Evolutionary conservation across 2,329 filamentous ascomycete species (phyloP), one percentile per base, ranked within the genome.

Genomic region (Sclerotinia sclerotiorum): DNA sequence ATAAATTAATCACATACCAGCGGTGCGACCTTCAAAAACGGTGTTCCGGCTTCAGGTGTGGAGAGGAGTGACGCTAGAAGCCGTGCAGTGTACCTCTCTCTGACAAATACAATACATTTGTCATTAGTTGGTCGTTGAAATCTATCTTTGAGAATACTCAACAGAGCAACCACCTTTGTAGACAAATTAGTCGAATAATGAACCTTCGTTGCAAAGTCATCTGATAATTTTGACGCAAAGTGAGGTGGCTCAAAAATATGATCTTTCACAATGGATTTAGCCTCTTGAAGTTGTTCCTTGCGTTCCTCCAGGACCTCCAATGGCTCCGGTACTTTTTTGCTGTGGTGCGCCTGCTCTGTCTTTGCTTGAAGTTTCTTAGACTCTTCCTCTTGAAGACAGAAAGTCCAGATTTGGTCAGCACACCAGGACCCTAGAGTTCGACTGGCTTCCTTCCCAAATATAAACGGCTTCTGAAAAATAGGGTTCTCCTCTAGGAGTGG

Each of bases 101-200:
- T 84, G 0, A 97, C 93, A 78, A 99, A 98, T 0, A 98, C 86
- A 67, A 99, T 97, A 75, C 93, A 97, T 70, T 89, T 88, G 39
- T 84, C 82, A 8, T 87, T 82, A 1, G 82, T 83, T 3, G 82
- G 79, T 2, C 82, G 78, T 44, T 84, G 80, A 74, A 93, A 97
- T 62, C 89, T 84, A 10, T 86, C 78, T 3, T 79, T 76, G 0
- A 98, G 81, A 67, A 88, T 86, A 2, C 81, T 76, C 29, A 87
- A 77, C 0, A 98, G 84, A 6, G 83, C 74, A 5, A 84, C 78
- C 0, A 94, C 88, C 77, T 98, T 99, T 21, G 87, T 82, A 35
- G 93, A 97, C 17, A 97, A 74, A 65, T 76, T 75, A 0, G 27
- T 71, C 21, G 72, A 73, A 42, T 68, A 68, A 55, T 56, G 13